Evolutionary conservation across 352 stramenopile genomes (phyloP), one percentile per base, ranked within the genome.

Genomic region (Phytopythium litorale): DNA sequence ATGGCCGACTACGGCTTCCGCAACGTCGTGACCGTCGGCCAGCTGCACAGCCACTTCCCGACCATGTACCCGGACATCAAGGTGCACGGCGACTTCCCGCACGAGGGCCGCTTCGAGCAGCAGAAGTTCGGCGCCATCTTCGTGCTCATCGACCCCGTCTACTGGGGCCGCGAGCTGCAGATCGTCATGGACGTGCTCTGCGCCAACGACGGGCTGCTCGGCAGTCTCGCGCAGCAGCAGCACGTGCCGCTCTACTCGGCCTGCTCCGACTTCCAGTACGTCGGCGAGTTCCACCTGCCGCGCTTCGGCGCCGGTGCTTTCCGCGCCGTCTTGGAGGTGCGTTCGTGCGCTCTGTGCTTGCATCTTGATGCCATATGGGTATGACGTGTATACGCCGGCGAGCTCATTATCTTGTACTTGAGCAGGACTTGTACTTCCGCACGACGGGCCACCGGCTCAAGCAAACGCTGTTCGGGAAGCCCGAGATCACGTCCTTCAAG

Each of bases 241-340:
- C 65, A 88, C 61, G 72, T 92, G 25, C 84, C 84, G 32, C 67
- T 95, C 33, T 95, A 93, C 70, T 95, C 84, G 55, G 82, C 86
- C 57, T 95, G 86, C 76, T 92, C 83, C 6, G 86, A 95, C 52
- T 95, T 95, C 66, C 84, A 95, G 66, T 95, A 95, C 62, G 84
- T 95, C 15, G 84, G 86, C 15, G 86, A 92, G 55, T 92, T 92
- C 67, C 84, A 94, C 60, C 66, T 92, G 51, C 86, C 86, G 23
- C 81, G 86, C 21, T 94, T 89, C 63, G 86, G 86, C 19, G 86
- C 86, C 13, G 86, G 86, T 21, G 86, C 86, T 6, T 94, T 94
- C 69, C 83, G 87, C 18, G 81, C 86, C 0, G 75, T 92, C 15
- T 68, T 94, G 62, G 85, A 94, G 50, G 50, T 56, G 30, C 25